Evolutionary conservation across 352 stramenopile genomes (phyloP).

Genomic region (Thalassiosira delicatula): DNA sequence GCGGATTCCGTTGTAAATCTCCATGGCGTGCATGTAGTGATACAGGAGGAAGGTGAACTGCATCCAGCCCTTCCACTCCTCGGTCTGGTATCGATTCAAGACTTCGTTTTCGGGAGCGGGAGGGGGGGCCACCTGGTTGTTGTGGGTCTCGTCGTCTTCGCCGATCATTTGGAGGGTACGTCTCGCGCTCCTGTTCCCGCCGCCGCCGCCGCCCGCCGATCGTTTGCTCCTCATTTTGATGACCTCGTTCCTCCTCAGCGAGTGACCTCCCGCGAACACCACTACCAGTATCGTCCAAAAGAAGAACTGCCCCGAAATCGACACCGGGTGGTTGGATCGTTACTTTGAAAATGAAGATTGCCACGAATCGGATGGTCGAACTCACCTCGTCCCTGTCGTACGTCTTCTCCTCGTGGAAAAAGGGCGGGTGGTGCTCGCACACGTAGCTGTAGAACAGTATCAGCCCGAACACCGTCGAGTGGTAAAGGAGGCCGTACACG

Average conservation of each 20-base stretch:
- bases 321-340: too few relatives aligned
- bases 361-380: too few relatives aligned
- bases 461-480: conserved; percentile 79
- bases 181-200: conserved; percentile 7
- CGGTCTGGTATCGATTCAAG: conserved; percentile 89
- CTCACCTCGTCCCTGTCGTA: conserved; percentile 87
- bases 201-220: not conserved
- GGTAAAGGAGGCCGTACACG: conserved; percentile 82
- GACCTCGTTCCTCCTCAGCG: conserved; percentile 36
- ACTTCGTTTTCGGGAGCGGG: conserved; percentile 78
- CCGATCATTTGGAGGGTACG: not conserved
- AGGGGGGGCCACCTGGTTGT: conserved; percentile 26
- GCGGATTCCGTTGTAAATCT: conserved; percentile 89
- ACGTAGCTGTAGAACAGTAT: conserved; percentile 87
- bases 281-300: conserved; percentile 84
- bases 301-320: too few relatives aligned
- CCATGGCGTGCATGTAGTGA: conserved; percentile 89
- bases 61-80: conserved; percentile 92
- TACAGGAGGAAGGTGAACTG: conserved; percentile 91
- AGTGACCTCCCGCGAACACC: conserved; percentile 51
- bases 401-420: conserved; percentile 84
- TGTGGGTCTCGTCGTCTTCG: not conserved
- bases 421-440: conserved; percentile 86
- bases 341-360: too few relatives aligned
- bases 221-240: conserved; percentile 24